Base-by-base conservation (phyloP, 1,139 yeast species). In the Spathaspora sp. region DNA sequence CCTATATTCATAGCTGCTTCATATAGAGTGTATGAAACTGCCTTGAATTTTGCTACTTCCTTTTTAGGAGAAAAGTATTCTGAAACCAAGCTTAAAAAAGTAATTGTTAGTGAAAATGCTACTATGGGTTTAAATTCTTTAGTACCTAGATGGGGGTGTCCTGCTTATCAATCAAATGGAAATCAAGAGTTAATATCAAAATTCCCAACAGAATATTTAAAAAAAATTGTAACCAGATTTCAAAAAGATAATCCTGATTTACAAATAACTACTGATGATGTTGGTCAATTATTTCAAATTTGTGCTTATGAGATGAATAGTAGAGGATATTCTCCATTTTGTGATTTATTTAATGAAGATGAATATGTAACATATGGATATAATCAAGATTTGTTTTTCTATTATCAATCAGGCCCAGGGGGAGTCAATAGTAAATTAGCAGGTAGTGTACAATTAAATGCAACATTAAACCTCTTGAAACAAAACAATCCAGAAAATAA, bases 241-340 rank as follows among this genome's bases (percentile, higher is more conserved):
- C 66, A 63, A 44, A 60, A 59, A 44, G 64, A 65, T 27, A 66
- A 80, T 43, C 76, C 80, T 0, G 80, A 73, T 2, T 57, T 66
- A 39, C 59, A 65, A 38, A 51, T 71, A 43, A 68, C 74, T 5
- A 53, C 61, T 5, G 44, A 52, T 9, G 85, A 83, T 53, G 69
- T 80, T 39, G 57, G 58, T 40, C 56, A 61, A 42, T 54, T 79
- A 51, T 64, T 74, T 52, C 61, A 64, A 42, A 63, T 76, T 63
- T 81, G 84, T 61, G 82, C 81, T 2, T 82, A 67, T 58, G 86
- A 80, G 56, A 61, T 80, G 51, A 76, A 76, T 53, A 76, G 70
- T 13, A 63, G 63, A 31, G 85, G 84, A 2, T 50, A 62, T 24
- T 72, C 82, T 4, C 70, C 72, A 10, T 71, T 80, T 49, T 78